Conservation (phyloP, 2,329 filamentous ascomycete genomes). For the Harringtonia aguacate region DNA sequence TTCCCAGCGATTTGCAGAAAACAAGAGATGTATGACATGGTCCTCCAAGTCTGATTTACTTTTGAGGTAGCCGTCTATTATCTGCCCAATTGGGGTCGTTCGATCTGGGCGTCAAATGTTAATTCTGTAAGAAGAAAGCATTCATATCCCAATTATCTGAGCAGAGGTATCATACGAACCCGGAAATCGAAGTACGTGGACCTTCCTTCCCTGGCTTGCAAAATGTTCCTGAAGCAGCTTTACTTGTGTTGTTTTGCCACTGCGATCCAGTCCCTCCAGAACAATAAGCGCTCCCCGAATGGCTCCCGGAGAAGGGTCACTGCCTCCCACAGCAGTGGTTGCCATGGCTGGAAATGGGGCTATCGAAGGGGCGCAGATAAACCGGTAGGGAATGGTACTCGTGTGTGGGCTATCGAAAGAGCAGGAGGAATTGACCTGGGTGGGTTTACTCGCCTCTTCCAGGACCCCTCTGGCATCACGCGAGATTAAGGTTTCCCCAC, state of each 20-base stretch:
- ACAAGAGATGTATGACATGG: slow-evolving; percentile 81
- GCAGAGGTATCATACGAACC: slow-evolving; percentile 31
- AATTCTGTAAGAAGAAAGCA: background rate
- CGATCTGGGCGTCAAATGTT: slow-evolving; percentile 44
- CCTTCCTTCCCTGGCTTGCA: slow-evolving; percentile 34
- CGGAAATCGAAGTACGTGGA: slow-evolving; percentile 46
- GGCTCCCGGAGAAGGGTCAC: background rate
- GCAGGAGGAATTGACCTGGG: no score
- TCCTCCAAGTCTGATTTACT: slow-evolving; percentile 66
- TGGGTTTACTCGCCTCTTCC: no score
- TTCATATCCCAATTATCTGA: no score
- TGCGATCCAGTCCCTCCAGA: slow-evolving; percentile 80
- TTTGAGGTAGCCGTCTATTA: slow-evolving; percentile 77
- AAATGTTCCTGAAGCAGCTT: slow-evolving; percentile 50
- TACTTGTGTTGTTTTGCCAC: slow-evolving; percentile 89
- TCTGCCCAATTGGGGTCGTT: slow-evolving; percentile 71
- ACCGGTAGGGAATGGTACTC: no score
- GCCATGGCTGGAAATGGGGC: background rate
- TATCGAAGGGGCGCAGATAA: background rate
- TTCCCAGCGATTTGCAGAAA: slow-evolving; percentile 89
- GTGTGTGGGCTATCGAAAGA: no score
- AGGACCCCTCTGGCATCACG: no score
- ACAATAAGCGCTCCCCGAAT: slow-evolving; percentile 65
- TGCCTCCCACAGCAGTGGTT: background rate
- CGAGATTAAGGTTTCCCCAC: no score